Evolutionary conservation across 768 basidiomycete genomes (phyloP).

Genomic region (Hortiboletus campestris): DNA sequence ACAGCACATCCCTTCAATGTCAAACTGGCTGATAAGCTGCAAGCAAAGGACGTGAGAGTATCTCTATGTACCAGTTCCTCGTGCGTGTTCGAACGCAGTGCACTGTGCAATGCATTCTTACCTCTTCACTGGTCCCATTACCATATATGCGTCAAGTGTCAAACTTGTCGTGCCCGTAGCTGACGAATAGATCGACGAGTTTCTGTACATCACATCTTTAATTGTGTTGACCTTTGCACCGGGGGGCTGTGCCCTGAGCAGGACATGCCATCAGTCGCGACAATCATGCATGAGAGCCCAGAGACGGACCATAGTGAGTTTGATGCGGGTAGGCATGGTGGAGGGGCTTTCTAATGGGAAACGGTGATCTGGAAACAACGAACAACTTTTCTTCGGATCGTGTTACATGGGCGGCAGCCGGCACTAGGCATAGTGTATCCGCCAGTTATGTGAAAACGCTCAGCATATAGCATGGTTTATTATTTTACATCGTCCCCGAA

Average conservation of each 20-base stretch:
- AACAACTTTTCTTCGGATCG: neutral
- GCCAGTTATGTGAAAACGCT: neutral
- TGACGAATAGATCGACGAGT: conserved; percentile 17
- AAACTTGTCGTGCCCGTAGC: conserved; percentile 13
- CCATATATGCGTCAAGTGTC: conserved; percentile 13
- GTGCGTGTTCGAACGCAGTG: neutral
- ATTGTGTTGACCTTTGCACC: conserved; percentile 12
- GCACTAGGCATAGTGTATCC: neutral
- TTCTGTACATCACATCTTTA: conserved; percentile 20
- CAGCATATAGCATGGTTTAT: neutral
- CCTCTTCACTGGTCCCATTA: conserved; percentile 15
- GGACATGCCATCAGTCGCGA: neutral
- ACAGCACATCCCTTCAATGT: conserved; percentile 17
- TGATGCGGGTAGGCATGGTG: conserved; percentile 5
- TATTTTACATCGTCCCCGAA: neutral
- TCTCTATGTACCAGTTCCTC: too few relatives aligned
- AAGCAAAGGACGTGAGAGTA: neutral
- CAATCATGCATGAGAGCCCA: neutral
- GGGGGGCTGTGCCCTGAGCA: conserved; percentile 10
- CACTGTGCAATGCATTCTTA: neutral
- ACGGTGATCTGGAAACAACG: neutral
- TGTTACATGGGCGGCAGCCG: neutral
- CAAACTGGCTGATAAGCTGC: conserved; percentile 14
- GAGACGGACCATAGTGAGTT: conserved; percentile 5
- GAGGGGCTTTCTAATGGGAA: neutral